These are phyloP conservation scores for Calonectria leucothoes DNA, from an alignment of 2,329 filamentous ascomycete genomes.

Conservation along the genomic window DNA sequence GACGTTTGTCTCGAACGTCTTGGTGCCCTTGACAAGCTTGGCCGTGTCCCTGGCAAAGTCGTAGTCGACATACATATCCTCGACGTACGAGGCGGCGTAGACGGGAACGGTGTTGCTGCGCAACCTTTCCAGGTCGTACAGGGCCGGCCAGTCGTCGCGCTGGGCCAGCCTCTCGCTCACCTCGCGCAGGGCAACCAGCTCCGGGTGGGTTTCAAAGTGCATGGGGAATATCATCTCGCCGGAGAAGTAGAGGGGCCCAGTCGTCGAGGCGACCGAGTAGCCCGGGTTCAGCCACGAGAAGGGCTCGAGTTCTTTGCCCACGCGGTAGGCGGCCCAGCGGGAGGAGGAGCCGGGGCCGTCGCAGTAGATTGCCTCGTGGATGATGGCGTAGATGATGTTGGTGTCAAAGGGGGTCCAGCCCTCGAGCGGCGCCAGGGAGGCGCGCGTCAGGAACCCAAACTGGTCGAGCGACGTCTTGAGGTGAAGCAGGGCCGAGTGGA, in stretches of 20 bases:
- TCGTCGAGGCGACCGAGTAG: conserved; percentile 40
- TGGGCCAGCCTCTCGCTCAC: conserved; percentile 79
- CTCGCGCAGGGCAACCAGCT: conserved; percentile 75
- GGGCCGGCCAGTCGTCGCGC: conserved; percentile 75
- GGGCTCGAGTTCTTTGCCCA: conserved; percentile 61
- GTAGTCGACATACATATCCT: conserved; percentile 94
- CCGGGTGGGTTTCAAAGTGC: conserved; percentile 84
- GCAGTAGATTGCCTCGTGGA: conserved; percentile 92
- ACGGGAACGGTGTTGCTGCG: conserved; percentile 84
- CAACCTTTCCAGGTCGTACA: conserved; percentile 83
- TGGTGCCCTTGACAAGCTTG: conserved; percentile 77
- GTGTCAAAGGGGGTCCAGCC: conserved; percentile 76
- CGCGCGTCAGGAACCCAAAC: conserved; percentile 80
- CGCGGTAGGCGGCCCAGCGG: conserved; percentile 79
- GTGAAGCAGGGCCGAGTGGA: conserved; percentile 80
- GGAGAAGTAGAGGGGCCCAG: conserved; percentile 78
- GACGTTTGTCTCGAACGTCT: conserved; percentile 85
- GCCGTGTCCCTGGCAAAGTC: conserved; percentile 80
- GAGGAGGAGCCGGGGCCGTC: conserved; percentile 72
- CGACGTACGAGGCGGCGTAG: conserved; percentile 84
- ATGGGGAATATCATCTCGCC: conserved; percentile 94
- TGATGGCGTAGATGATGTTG: conserved; percentile 83
- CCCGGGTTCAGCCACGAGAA: conserved; percentile 64
- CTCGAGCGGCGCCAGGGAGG: conserved; percentile 78
- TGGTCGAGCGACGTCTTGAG: conserved; percentile 79